phyloP scores from a whole-genome alignment of 2,329 filamentous ascomycete species.

The Rosellinia necatrix region DNA sequence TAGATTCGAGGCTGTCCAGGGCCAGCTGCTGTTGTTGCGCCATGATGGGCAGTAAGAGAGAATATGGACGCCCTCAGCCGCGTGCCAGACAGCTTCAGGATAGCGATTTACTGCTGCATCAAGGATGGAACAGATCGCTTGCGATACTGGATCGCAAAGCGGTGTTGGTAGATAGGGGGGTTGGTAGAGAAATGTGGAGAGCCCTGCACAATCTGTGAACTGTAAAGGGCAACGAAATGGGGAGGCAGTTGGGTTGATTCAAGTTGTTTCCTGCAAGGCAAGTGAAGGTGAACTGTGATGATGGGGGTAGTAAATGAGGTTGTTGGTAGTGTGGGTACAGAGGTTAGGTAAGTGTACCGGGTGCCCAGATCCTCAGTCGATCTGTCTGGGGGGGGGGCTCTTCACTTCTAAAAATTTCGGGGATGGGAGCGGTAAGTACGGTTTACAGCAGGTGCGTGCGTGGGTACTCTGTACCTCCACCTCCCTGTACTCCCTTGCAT shows the following conservation, averaged over 20 bases:
- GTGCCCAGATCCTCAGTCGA: too few species aligned
- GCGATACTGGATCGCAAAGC: conserved; percentile 33
- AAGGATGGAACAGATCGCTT: conserved; percentile 26
- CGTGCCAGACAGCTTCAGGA: conserved; percentile 40
- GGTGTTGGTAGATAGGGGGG: not conserved
- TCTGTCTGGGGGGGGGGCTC: too few species aligned
- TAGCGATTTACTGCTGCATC: conserved; percentile 33
- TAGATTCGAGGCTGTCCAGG: conserved; percentile 59
- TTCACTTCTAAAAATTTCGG: too few species aligned
- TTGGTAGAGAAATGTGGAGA: not conserved
- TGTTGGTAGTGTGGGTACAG: too few species aligned
- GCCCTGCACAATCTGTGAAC: too few species aligned
- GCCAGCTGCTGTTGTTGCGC: conserved; percentile 56
- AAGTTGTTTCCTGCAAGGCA: not conserved
- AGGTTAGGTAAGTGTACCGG: too few species aligned
- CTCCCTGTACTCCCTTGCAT: too few species aligned
- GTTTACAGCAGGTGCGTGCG: too few species aligned
- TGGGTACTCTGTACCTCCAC: too few species aligned
- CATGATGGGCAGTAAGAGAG: conserved; percentile 38
- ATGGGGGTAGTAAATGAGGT: too few species aligned
- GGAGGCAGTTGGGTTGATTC: not conserved
- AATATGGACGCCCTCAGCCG: conserved; percentile 32
- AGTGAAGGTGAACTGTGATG: not conserved
- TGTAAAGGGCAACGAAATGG: not conserved
- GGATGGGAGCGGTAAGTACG: too few species aligned